phyloP scores from a whole-genome alignment of 2,329 filamentous ascomycete species.

The Aspergillus ibericus region DNA sequence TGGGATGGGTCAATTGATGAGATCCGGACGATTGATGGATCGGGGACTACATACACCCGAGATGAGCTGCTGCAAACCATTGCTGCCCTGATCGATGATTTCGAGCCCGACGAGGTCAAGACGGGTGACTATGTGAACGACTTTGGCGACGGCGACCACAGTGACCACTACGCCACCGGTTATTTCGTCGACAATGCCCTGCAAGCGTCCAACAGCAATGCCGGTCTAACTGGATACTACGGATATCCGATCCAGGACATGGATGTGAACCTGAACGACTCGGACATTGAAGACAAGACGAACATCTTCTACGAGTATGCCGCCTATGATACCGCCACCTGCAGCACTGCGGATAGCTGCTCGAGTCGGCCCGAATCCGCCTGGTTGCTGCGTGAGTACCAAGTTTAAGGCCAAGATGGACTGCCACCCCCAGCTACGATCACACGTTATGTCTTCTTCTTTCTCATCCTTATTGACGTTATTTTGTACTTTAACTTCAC shows the following conservation, averaged over 20 bases:
- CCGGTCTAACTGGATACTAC: constrained; percentile 2
- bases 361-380: constrained; percentile 1
- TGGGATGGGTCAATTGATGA: constrained; percentile 12
- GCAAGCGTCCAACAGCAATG: neutral
- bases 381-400: constrained; percentile 9
- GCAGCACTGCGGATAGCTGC: neutral
- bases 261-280: constrained; percentile 1
- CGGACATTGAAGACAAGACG: constrained; percentile 7
- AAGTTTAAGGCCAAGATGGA: neutral
- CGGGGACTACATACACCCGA: constrained; percentile 10
- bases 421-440: neutral
- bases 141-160: constrained; percentile 16
- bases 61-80: constrained; percentile 9
- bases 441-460: neutral
- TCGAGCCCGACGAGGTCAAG: constrained; percentile 14
- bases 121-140: constrained; percentile 15
- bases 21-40: constrained; percentile 9
- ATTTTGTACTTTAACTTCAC: too few species aligned
- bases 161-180: constrained; percentile 15
- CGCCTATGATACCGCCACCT: constrained; percentile 5
- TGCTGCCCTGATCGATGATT: constrained; percentile 7
- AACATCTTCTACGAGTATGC: constrained; percentile 12
- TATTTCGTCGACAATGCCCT: constrained; percentile 11
- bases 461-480: neutral
- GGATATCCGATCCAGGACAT: neutral